Conservation (phyloP, 495 filamentous ascomycete species). For the Penicillium paxilli region DNA sequence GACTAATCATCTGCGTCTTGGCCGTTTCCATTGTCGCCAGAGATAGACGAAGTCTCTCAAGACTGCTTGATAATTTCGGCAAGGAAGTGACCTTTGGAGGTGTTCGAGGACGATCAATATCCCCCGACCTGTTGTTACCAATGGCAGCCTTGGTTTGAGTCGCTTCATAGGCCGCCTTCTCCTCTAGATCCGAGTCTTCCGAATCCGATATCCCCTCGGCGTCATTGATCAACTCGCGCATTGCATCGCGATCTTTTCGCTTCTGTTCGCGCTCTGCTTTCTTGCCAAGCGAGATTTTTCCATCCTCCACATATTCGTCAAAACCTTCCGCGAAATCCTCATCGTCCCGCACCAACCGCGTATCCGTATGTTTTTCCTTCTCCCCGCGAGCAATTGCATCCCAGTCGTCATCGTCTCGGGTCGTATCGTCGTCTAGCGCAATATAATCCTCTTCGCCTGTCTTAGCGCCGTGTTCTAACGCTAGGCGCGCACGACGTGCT, state of each 20-base stretch:
- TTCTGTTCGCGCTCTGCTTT: slow-evolving; percentile 78
- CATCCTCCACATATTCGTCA: slow-evolving; percentile 88
- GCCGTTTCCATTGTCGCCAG: slow-evolving; percentile 57
- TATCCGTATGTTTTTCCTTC: slow-evolving; percentile 51
- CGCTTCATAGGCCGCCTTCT: slow-evolving; percentile 82
- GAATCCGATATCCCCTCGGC: slow-evolving; percentile 66
- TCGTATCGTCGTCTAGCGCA: slow-evolving; percentile 56
- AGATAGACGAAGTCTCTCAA: slow-evolving; percentile 51
- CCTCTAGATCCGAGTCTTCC: slow-evolving; percentile 78
- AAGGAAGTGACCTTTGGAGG: slow-evolving; percentile 61
- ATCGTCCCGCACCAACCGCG: slow-evolving; percentile 79
- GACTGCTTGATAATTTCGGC: slow-evolving; percentile 49
- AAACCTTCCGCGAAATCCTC: slow-evolving; percentile 96
- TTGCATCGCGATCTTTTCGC: slow-evolving; percentile 66
- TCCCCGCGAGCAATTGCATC: slow-evolving; percentile 39
- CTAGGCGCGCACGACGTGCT: slow-evolving; percentile 75
- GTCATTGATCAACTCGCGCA: slow-evolving; percentile 80
- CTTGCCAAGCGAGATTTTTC: slow-evolving; percentile 71
- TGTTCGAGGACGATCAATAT: slow-evolving; percentile 47
- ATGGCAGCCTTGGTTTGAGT: slow-evolving; percentile 82
- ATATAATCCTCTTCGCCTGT: slow-evolving; percentile 80
- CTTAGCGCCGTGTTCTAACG: slow-evolving; percentile 67
- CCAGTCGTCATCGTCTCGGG: slow-evolving; percentile 46
- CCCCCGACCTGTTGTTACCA: slow-evolving; percentile 59
- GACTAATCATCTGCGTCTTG: slow-evolving; percentile 51